Percentiles rank a stretch among this genome's conserved stretches.
phyloP scores from a whole-genome alignment of 768 basidiomycete species.

The Chalciporus sphaerocephalus region DNA sequence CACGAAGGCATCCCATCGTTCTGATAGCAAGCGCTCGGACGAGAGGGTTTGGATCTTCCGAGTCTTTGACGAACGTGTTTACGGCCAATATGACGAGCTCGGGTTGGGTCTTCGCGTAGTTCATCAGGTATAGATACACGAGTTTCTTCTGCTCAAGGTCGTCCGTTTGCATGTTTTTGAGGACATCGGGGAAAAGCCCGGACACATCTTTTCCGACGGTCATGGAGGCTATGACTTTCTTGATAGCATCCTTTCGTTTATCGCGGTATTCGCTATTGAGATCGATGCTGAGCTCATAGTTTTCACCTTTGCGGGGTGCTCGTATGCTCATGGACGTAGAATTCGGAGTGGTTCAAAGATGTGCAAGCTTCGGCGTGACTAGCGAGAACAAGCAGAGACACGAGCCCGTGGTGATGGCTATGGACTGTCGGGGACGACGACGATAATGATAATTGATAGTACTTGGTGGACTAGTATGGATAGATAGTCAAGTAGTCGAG shows the following conservation, averaged over 20 bases:
- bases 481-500: too few relatives aligned
- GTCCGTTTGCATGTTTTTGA: slow-evolving; percentile 99
- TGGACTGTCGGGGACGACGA: background rate
- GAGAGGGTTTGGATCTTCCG: slow-evolving; percentile 94
- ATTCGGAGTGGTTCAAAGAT: slow-evolving; percentile 3
- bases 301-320: slow-evolving; percentile 78
- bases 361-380: background rate
- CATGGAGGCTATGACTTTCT: slow-evolving; percentile 96
- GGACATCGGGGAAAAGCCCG: slow-evolving; percentile 94
- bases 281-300: slow-evolving; percentile 95
- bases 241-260: slow-evolving; percentile 97
- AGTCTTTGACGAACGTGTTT: slow-evolving; percentile 97
- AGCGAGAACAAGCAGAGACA: background rate
- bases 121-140: slow-evolving; percentile 99
- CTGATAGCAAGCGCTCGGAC: slow-evolving; percentile 94
- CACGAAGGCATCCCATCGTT: slow-evolving; percentile 95
- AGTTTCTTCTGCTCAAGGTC: slow-evolving; percentile 99
- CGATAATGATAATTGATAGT: background rate
- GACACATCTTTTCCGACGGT: slow-evolving; percentile 97
- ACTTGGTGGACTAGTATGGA: too few relatives aligned
- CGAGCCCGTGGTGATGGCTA: background rate
- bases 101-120: slow-evolving; percentile 98
- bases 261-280: slow-evolving; percentile 96
- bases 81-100: slow-evolving; percentile 98
- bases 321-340: slow-evolving; percentile 41